Evolutionary conservation across 306 rosid genomes (phyloP).

Genomic region (Quercus bicolor): DNA sequence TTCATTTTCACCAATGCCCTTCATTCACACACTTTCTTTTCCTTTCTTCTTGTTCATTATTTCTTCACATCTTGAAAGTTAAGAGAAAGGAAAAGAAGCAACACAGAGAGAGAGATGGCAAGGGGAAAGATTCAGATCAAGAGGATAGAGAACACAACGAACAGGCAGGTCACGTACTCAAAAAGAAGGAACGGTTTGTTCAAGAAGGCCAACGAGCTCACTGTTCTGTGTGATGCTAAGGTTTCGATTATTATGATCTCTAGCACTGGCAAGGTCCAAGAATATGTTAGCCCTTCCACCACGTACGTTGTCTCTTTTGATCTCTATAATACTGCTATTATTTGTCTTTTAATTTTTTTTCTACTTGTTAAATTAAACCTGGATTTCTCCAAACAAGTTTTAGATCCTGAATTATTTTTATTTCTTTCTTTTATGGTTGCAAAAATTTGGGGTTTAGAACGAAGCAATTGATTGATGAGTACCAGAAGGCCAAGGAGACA

Average conservation of each 20-base stretch:
- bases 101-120: slow-evolving; percentile 44
- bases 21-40: neutral
- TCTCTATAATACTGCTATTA: too few relatives aligned
- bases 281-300: slow-evolving; percentile 59
- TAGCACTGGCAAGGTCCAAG: slow-evolving; percentile 64
- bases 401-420: too few relatives aligned
- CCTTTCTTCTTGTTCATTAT: neutral
- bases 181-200: slow-evolving; percentile 78
- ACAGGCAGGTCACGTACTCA: slow-evolving; percentile 81
- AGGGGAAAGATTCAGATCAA: slow-evolving; percentile 97
- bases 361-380: slow-evolving; percentile 11
- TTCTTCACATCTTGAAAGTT: neutral
- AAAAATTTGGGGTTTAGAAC: slow-evolving; percentile 34
- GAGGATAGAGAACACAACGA: slow-evolving; percentile 78
- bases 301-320: slow-evolving; percentile 31
- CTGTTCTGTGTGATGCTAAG: slow-evolving; percentile 83
- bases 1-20: too few relatives aligned
- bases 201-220: slow-evolving; percentile 89
- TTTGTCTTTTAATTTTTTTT: neutral
- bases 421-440: neutral
- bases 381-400: neutral
- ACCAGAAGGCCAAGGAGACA: slow-evolving; percentile 45
- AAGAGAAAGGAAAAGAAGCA: neutral
- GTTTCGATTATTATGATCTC: slow-evolving; percentile 75
- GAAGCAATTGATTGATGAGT: slow-evolving; percentile 71